phyloP scores from a whole-genome alignment of 1,284 basidiomycete genomes.

The Amylostereum areolatum region DNA sequence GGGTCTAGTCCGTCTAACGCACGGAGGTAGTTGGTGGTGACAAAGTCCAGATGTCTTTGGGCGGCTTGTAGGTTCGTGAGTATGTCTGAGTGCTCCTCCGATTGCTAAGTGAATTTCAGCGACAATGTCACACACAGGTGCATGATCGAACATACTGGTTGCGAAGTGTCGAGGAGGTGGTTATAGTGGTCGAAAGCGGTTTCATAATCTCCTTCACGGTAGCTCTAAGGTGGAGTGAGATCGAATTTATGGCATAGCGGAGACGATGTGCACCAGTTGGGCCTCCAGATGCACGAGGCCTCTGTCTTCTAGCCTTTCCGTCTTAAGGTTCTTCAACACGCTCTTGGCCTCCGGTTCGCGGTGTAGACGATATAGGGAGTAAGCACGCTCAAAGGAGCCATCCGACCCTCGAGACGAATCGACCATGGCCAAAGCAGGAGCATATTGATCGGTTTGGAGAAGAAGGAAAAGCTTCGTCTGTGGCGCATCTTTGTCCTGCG shows the following conservation, averaged over 20 bases:
- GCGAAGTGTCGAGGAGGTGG: constrained; percentile 67
- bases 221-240: constrained; percentile 40
- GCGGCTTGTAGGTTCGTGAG: constrained; percentile 77
- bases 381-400: constrained; percentile 68
- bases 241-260: neutral
- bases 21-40: constrained; percentile 61
- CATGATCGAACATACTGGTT: constrained; percentile 42
- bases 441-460: constrained; percentile 78
- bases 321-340: constrained; percentile 46
- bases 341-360: constrained; percentile 60
- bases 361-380: constrained; percentile 77
- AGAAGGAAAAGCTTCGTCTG: constrained; percentile 80
- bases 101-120: constrained; percentile 39
- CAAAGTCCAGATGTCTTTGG: constrained; percentile 76
- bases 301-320: constrained; percentile 42
- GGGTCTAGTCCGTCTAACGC: constrained; percentile 54
- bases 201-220: constrained; percentile 73
- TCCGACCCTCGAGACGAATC: constrained; percentile 24
- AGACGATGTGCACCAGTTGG: constrained; percentile 58
- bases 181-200: constrained; percentile 71
- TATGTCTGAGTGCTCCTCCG: constrained; percentile 85
- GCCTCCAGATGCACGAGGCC: constrained; percentile 78
- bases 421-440: constrained; percentile 49
- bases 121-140: neutral
- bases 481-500: constrained; percentile 64